phyloP scores from a whole-genome alignment of 345 rosid genomes.

The Hibiscus tridactylites region DNA sequence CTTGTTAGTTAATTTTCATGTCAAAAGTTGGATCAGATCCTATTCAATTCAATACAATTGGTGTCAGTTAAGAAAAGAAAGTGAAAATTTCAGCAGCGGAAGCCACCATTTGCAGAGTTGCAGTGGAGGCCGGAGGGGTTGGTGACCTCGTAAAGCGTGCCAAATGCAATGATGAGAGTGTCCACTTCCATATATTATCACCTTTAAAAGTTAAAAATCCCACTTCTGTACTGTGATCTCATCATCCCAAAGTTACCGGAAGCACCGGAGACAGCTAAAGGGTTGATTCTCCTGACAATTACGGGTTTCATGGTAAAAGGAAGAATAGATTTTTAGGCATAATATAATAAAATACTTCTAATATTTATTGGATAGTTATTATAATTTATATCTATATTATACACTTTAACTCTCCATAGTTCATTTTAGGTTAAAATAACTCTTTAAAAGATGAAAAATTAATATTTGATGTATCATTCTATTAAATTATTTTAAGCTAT shows the following conservation, averaged over 20 bases:
- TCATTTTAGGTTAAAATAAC: no score
- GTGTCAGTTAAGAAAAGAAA: not conserved
- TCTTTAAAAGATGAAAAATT: no score
- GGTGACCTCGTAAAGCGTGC: conserved; percentile 9
- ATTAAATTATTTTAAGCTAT: no score
- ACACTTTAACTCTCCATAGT: no score
- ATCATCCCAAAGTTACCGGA: not conserved
- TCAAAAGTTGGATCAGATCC: not conserved
- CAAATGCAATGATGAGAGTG: not conserved
- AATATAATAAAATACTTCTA: no score
- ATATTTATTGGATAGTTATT: no score
- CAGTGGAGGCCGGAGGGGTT: not conserved
- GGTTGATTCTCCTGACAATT: conserved; percentile 11
- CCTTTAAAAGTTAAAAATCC: not conserved
- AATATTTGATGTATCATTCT: no score
- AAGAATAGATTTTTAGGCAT: not conserved
- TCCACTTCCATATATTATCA: not conserved
- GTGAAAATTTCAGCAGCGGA: not conserved
- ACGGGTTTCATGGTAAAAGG: conserved; percentile 8
- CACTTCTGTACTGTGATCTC: not conserved
- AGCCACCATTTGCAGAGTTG: not conserved
- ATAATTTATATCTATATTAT: no score
- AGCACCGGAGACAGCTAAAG: not conserved
- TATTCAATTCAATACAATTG: not conserved
- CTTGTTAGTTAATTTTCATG: not conserved